Evolutionary conservation across 495 filamentous ascomycete genomes (phyloP).

Genomic region (Copromyces sp.): DNA sequence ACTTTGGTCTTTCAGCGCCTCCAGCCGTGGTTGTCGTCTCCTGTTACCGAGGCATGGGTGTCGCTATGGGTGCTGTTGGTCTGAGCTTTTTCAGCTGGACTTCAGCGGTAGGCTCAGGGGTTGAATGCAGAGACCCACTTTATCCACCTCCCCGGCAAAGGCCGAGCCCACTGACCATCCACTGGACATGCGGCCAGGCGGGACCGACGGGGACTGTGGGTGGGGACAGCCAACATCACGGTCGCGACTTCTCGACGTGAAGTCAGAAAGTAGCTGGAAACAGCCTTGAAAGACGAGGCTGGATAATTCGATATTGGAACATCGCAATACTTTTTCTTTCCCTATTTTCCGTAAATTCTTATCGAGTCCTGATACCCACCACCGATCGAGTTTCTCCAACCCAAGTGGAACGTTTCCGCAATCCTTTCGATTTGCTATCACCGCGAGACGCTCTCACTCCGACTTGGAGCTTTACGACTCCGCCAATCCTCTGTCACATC

Average conservation of each 20-base stretch:
- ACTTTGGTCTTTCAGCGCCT: not conserved
- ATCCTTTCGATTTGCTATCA: not conserved
- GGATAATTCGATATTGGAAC: not conserved
- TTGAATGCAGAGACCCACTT: not conserved
- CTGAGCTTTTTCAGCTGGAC: not conserved
- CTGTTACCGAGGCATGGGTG: not conserved
- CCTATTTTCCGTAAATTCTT: not conserved
- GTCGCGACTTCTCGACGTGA: not conserved
- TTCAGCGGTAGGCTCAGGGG: not conserved
- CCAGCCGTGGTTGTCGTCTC: not conserved
- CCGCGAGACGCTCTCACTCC: not conserved
- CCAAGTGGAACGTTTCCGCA: not conserved
- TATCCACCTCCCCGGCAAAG: not conserved
- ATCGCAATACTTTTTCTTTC: not conserved
- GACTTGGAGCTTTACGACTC: not conserved
- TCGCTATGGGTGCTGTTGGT: not conserved
- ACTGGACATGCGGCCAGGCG: not conserved
- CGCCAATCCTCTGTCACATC: not conserved
- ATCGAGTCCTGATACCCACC: not conserved
- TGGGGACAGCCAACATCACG: not conserved
- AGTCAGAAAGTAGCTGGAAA: conserved; percentile 1
- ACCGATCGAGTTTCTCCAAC: not conserved
- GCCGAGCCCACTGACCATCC: not conserved
- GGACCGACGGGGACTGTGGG: not conserved
- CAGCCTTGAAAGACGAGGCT: conserved; percentile 6